Evolutionary conservation across 495 filamentous ascomycete species (phyloP), one percentile per base, ranked within the genome.

Genomic region (Xylaria intraflava): DNA sequence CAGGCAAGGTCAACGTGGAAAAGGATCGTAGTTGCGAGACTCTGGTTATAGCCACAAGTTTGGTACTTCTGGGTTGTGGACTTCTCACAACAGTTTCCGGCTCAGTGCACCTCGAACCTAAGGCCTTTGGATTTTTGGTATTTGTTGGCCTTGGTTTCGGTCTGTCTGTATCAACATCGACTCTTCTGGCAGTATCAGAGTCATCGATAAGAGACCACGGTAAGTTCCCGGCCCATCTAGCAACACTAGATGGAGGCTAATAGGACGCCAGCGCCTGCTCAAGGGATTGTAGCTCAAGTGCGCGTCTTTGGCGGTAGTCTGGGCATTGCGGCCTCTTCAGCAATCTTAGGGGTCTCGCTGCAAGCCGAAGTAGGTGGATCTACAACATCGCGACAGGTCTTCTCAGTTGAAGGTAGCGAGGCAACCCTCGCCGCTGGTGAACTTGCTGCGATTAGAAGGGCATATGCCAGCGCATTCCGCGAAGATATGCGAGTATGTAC

Each of bases 241-340:
- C 2, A 24, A 11, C 3, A 0, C 23, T 7, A 30, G 19, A 10
- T 7, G 6, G 3, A 23, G 51, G 14, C 46, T 63, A 36, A 65
- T 19, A 19, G 11, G 49, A 22, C 17, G 3, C 42, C 27, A 77
- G 75, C 76, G 17, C 60, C 75, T 6, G 77, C 75, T 0, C 77
- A 80, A 56, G 78, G 75, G 7, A 69, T 80, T 27, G 51, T 79
- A 27, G 71, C 77, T 0, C 75, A 80, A 40, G 69, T 70, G n/a
- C 69, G 76, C 17, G 69, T 80, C 11, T 63, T 79, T 5, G 78
- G 78, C 3, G 78, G 78, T 10, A 76, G 72, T 42, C 67, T 81
- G 24, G 78, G 78, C 11, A 76, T 81, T 43, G 74, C 77, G 1
- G 70, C 69, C 1, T 76, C 73, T 7, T 73, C 76, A 2, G 70